Percentiles rank a stretch among this genome's conserved stretches.
Conservation (phyloP, 495 filamentous ascomycete genomes). For the Hypoxylon rickii region DNA sequence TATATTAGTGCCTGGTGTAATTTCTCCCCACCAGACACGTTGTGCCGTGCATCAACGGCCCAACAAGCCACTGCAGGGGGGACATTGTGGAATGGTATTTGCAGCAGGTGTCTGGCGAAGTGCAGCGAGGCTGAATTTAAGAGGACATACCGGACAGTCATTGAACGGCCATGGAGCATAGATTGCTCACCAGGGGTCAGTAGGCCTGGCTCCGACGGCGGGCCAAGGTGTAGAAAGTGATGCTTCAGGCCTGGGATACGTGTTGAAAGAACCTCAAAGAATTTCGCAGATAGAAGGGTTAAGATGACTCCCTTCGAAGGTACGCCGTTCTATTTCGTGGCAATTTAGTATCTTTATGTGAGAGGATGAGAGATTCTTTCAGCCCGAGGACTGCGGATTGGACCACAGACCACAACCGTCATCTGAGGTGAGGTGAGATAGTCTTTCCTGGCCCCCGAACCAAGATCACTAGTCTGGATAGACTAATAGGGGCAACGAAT, state of each 20-base stretch:
- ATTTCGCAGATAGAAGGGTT: conserved; percentile 80
- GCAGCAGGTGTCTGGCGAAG: background rate
- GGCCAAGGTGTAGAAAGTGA: conserved; percentile 63
- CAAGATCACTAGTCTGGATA: background rate
- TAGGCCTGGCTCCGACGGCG: background rate
- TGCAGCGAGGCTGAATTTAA: background rate
- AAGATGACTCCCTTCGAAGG: conserved; percentile 83
- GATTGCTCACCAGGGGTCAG: conserved; percentile 43
- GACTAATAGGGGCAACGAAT: background rate
- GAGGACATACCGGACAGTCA: conserved; percentile 62
- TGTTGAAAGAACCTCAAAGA: conserved; percentile 75
- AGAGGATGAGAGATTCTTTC: background rate
- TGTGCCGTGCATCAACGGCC: too few relatives aligned
- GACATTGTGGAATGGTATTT: background rate
- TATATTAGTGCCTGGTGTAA: background rate
- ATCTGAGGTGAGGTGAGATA: background rate
- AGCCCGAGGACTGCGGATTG: too few relatives aligned
- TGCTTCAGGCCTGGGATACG: conserved; percentile 70
- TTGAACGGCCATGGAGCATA: conserved; percentile 69
- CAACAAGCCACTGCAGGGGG: background rate
- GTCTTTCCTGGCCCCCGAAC: background rate
- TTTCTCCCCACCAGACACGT: too few relatives aligned
- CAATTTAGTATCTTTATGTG: background rate
- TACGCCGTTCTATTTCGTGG: conserved; percentile 67
- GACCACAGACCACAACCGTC: too few relatives aligned